Conservation (phyloP, 164 flowering plant genomes). For the Nymphaea colorata region DNA sequence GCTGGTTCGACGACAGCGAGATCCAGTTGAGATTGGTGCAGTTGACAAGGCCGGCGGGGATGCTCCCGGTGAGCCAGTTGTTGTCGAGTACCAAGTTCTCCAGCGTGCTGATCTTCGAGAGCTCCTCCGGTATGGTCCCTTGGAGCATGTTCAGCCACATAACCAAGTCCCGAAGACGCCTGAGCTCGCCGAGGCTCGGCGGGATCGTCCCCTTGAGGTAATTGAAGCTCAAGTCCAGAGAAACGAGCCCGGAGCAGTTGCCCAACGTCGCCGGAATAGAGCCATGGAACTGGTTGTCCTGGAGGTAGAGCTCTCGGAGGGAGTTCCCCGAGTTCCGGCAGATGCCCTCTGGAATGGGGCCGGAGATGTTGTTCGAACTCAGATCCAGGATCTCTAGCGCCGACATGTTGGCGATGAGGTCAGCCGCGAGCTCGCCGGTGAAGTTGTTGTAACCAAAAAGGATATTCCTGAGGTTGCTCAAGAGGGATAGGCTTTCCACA, state of each 20-base stretch:
- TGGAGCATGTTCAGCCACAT: constrained; percentile 69
- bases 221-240: constrained; percentile 89
- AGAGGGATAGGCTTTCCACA: constrained; percentile 25
- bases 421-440: constrained; percentile 39
- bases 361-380: constrained; percentile 68
- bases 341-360: constrained; percentile 44
- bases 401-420: constrained; percentile 28
- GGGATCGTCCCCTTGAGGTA: constrained; percentile 71
- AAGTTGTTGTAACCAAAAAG: constrained; percentile 45
- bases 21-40: constrained; percentile 86
- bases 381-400: constrained; percentile 66
- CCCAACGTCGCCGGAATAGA: constrained; percentile 47
- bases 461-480: constrained; percentile 49
- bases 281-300: constrained; percentile 61
- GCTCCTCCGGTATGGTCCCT: constrained; percentile 74
- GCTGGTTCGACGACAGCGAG: constrained; percentile 70
- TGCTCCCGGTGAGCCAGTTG: constrained; percentile 53
- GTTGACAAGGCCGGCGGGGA: constrained; percentile 70
- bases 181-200: constrained; percentile 48
- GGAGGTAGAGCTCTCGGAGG: constrained; percentile 55
- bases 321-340: constrained; percentile 29
- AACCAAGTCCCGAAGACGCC: constrained; percentile 59
- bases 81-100: constrained; percentile 88
- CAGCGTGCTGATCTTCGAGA: constrained; percentile 30
- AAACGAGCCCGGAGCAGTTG: constrained; percentile 65